Percentiles rank a stretch among this genome's conserved stretches.
These are phyloP conservation scores for Mariannaea sp. DNA, from an alignment of 2,329 filamentous ascomycete species.

Conservation along the genomic window DNA sequence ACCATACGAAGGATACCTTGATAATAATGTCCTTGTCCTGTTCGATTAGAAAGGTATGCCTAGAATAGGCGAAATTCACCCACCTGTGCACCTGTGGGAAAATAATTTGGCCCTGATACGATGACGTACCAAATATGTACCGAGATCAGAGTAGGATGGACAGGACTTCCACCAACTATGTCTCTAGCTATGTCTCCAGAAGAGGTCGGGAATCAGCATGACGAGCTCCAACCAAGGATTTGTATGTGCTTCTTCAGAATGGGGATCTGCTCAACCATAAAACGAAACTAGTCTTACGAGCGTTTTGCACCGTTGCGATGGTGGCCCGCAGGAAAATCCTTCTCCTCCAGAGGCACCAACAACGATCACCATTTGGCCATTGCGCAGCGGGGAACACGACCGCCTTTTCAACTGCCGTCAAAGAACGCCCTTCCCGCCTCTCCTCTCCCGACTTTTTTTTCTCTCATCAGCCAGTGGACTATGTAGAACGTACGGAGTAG, in stretches of 20 bases:
- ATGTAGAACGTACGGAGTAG: too few species aligned
- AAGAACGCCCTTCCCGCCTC: neutral
- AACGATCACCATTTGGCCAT: neutral
- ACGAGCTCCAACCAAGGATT: neutral
- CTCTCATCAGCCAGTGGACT: too few species aligned
- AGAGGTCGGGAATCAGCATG: too few species aligned
- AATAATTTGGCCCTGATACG: neutral
- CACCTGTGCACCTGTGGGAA: too few species aligned
- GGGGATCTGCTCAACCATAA: neutral
- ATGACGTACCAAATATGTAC: too few species aligned
- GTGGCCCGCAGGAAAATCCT: slow-evolving; percentile 3
- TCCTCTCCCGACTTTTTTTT: too few species aligned
- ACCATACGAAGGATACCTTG: neutral
- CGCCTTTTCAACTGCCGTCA: neutral
- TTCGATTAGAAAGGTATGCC: neutral
- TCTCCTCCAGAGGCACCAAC: neutral
- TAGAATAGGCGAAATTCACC: too few species aligned
- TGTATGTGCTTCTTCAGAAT: neutral
- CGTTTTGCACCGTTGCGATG: neutral
- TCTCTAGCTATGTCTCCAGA: too few species aligned
- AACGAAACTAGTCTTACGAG: neutral
- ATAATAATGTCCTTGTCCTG: too few species aligned
- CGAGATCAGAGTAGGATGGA: too few species aligned
- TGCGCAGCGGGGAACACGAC: neutral
- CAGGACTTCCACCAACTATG: too few species aligned